These are phyloP conservation scores for Leccinum ochraceum DNA, from an alignment of 768 basidiomycete genomes.

Conservation along the genomic window DNA sequence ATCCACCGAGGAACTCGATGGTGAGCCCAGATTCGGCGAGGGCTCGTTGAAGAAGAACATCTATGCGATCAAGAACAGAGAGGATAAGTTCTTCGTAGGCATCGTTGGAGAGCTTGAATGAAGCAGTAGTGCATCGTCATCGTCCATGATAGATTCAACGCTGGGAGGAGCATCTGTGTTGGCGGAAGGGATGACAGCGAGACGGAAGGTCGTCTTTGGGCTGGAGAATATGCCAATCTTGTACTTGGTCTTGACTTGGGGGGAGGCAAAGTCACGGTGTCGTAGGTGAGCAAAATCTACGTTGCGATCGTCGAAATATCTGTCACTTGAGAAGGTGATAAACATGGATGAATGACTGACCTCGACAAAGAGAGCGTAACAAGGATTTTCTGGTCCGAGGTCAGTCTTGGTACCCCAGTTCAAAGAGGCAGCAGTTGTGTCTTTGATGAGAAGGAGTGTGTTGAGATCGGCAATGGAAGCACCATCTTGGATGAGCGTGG, in stretches of 20 bases:
- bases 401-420: conserved; percentile 98
- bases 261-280: conserved; percentile 65
- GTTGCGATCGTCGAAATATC: conserved; percentile 93
- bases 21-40: conserved; percentile 80
- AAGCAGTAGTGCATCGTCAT: conserved; percentile 69
- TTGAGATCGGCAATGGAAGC: conserved; percentile 89
- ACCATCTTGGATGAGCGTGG: conserved; percentile 89
- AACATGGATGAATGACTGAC: conserved; percentile 93
- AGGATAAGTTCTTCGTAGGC: conserved; percentile 77
- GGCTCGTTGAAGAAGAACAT: conserved; percentile 72
- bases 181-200: conserved; percentile 84
- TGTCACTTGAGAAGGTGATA: conserved; percentile 92
- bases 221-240: conserved; percentile 92
- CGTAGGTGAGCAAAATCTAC: conserved; percentile 89
- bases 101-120: conserved; percentile 82
- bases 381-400: conserved; percentile 76
- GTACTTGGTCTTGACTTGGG: conserved; percentile 83
- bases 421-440: conserved; percentile 93
- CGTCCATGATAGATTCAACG: conserved; percentile 96
- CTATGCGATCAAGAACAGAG: conserved; percentile 75
- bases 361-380: conserved; percentile 92
- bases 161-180: conserved; percentile 86
- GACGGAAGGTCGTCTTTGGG: conserved; percentile 93
- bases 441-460: conserved; percentile 93
- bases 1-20: conserved; percentile 92